Conservation (phyloP, 179 eudicot genomes). For the Silene coronaria region DNA sequence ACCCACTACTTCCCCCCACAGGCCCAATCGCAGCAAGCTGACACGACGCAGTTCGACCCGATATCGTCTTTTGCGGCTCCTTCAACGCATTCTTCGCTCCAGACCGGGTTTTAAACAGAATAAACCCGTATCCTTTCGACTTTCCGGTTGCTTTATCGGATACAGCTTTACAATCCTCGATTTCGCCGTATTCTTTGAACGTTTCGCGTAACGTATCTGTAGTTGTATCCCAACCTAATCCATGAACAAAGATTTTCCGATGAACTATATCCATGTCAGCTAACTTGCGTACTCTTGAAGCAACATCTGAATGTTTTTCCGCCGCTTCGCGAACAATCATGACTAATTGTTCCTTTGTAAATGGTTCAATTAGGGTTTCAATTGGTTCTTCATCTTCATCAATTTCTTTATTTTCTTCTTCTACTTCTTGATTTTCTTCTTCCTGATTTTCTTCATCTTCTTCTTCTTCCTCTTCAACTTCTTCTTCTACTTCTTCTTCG, state of each 20-base stretch:
- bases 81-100: conserved; percentile 56
- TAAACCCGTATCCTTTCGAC: conserved; percentile 77
- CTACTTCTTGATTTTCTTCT: conserved; percentile 16
- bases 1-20: neutral
- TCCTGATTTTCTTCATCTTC: conserved; percentile 19
- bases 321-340: conserved; percentile 49
- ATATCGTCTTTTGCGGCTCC: conserved; percentile 65
- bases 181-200: conserved; percentile 57
- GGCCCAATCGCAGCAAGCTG: conserved; percentile 81
- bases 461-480: conserved; percentile 18
- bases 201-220: conserved; percentile 38
- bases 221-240: conserved; percentile 70
- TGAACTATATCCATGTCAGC: conserved; percentile 56
- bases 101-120: conserved; percentile 46
- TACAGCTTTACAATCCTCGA: conserved; percentile 68
- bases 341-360: conserved; percentile 52
- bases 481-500: conserved; percentile 5
- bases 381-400: conserved; percentile 41
- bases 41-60: conserved; percentile 51
- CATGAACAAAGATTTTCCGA: conserved; percentile 61
- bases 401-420: conserved; percentile 15
- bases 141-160: conserved; percentile 55
- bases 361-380: conserved; percentile 49
- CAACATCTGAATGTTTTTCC: conserved; percentile 29
- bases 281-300: conserved; percentile 19